A percentile compares a stretch with the other conserved stretches of the same genome.
Conservation (phyloP, 176 grass and related monocot genomes). For the Phoenix dactylifera region DNA sequence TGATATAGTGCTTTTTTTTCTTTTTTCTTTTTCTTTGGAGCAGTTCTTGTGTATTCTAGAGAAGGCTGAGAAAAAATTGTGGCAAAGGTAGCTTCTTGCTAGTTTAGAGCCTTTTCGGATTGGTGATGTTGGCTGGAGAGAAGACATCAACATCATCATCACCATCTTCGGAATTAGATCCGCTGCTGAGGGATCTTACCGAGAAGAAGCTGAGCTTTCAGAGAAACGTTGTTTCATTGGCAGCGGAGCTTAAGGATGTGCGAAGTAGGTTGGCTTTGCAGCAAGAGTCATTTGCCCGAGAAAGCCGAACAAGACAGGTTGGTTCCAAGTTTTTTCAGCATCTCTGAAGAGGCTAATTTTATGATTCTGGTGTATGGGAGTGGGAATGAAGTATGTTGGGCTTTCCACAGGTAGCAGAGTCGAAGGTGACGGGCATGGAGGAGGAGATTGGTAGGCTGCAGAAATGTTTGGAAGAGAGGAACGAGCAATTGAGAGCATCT, state of each 20-base stretch:
- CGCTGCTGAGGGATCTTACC: constrained; percentile 69
- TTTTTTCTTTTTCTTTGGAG: background rate
- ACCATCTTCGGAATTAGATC: constrained; percentile 48
- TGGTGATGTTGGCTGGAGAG: constrained; percentile 33
- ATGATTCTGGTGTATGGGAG: background rate
- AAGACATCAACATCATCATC: constrained; percentile 24
- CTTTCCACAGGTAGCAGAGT: constrained; percentile 44
- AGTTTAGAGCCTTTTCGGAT: background rate
- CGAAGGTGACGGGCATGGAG: constrained; percentile 60
- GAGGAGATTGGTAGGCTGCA: constrained; percentile 63
- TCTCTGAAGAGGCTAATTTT: no score
- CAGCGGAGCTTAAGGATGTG: constrained; percentile 76
- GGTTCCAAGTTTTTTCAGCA: background rate
- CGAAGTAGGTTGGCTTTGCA: constrained; percentile 42
- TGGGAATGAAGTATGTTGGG: background rate
- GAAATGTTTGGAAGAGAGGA: constrained; percentile 52
- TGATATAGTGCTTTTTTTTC: background rate
- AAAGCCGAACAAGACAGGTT: constrained; percentile 55
- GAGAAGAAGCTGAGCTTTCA: constrained; percentile 87
- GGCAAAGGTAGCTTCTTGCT: background rate
- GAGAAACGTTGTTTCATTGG: constrained; percentile 67
- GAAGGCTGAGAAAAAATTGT: background rate
- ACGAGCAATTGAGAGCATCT: constrained; percentile 37
- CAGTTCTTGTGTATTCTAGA: background rate
- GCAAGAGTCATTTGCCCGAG: constrained; percentile 46